phyloP scores from a whole-genome alignment of 139 green algal species.

The Haematococcus lacustris region DNA sequence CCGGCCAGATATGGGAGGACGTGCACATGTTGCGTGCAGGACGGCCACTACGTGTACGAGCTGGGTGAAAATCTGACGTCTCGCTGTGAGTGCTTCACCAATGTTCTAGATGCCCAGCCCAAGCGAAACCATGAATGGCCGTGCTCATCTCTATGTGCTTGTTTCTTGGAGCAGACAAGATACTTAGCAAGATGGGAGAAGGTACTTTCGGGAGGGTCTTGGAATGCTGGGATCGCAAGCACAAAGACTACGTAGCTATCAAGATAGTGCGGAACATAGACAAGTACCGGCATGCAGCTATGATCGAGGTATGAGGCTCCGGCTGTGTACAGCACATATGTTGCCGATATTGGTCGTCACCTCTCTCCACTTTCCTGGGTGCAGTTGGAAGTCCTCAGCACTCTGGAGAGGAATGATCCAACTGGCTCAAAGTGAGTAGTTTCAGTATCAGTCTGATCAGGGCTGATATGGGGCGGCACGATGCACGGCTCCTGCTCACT shows the following conservation, averaged over 20 bases:
- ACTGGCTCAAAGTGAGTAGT: constrained; percentile 24
- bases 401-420: constrained; percentile 70
- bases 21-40: constrained; percentile 30
- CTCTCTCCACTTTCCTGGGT: no score
- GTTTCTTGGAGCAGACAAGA: constrained; percentile 68
- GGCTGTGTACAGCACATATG: no score
- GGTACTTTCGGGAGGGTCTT: constrained; percentile 70
- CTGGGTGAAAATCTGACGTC: constrained; percentile 79
- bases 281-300: constrained; percentile 95
- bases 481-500: no score
- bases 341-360: no score
- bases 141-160: not conserved
- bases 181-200: constrained; percentile 88
- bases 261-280: constrained; percentile 95
- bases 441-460: no score
- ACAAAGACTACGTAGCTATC: constrained; percentile 76
- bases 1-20: not conserved
- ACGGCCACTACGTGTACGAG: constrained; percentile 76
- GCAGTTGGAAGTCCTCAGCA: constrained; percentile 83
- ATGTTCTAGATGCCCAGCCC: not conserved
- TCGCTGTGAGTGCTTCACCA: constrained; percentile 52
- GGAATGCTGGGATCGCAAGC: constrained; percentile 94
- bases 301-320: constrained; percentile 93
- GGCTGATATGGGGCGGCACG: no score
- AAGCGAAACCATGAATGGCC: not conserved